phyloP scores from a whole-genome alignment of 1,139 yeast genomes.

The Meyerozyma guilliermondii region DNA sequence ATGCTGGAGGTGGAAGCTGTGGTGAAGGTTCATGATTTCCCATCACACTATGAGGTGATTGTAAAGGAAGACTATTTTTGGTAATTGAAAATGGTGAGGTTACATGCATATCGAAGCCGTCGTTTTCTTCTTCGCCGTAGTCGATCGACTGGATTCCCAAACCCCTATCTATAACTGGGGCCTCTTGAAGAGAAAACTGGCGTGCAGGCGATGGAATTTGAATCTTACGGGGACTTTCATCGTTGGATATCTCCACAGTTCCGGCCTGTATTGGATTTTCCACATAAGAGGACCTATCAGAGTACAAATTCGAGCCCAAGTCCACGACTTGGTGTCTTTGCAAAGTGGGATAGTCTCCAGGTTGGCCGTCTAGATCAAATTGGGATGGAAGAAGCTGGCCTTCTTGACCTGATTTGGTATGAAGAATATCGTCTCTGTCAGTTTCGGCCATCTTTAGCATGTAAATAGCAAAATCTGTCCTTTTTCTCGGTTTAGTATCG shows the following conservation, averaged over 20 bases:
- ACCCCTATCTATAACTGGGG: slow-evolving; percentile 13
- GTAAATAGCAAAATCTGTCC: too few species aligned
- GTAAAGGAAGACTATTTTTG: slow-evolving; percentile 1
- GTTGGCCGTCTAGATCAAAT: too few species aligned
- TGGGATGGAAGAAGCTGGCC: too few species aligned
- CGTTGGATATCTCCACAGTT: neutral
- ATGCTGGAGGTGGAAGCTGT: slow-evolving; percentile 11
- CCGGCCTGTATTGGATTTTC: too few species aligned
- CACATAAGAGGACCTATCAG: too few species aligned
- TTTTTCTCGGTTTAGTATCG: too few species aligned
- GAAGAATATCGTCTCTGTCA: too few species aligned
- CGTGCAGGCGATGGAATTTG: neutral
- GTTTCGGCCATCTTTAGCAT: too few species aligned
- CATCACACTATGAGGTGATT: slow-evolving; percentile 2
- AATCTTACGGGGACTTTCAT: neutral
- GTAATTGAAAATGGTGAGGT: slow-evolving; percentile 2
- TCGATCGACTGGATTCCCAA: slow-evolving; percentile 5
- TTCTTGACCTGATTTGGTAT: too few species aligned
- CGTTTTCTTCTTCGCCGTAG: slow-evolving; percentile 4
- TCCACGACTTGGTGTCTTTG: too few species aligned
- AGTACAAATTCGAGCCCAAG: too few species aligned
- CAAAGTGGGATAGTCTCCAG: too few species aligned
- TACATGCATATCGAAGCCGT: neutral
- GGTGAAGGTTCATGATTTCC: slow-evolving; percentile 9
- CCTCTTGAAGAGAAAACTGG: slow-evolving; percentile 19